These are phyloP conservation scores for Carex pumila DNA, from an alignment of 176 grass and related monocot genomes.

Conservation along the genomic window DNA sequence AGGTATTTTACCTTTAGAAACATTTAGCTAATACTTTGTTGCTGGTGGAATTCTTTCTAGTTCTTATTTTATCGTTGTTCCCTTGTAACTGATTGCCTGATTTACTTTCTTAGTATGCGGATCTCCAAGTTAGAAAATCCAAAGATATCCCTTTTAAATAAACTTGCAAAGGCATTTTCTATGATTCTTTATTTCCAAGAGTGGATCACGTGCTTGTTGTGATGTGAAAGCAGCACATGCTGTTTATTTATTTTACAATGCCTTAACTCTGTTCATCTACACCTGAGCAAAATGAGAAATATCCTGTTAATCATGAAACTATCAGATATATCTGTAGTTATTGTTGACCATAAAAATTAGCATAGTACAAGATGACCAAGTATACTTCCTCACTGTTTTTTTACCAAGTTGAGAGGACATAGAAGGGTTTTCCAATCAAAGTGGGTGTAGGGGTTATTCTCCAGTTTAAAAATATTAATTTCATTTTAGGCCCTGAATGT, in stretches of 20 bases:
- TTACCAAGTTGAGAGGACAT: neutral
- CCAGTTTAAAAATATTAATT: neutral
- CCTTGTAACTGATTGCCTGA: neutral
- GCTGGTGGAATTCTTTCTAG: neutral
- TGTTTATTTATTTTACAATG: neutral
- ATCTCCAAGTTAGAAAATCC: constrained; percentile 11
- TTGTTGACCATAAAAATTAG: neutral
- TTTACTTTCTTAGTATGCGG: neutral
- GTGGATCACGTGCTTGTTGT: constrained; percentile 2
- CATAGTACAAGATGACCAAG: neutral
- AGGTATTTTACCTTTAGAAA: neutral
- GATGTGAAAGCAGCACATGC: constrained; percentile 12
- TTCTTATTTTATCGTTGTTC: neutral
- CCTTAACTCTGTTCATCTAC: neutral
- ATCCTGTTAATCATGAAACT: neutral
- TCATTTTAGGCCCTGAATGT: neutral
- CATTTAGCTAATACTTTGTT: neutral
- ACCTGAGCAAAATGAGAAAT: neutral
- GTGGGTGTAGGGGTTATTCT: neutral
- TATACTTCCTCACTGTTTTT: neutral
- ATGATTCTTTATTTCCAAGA: neutral
- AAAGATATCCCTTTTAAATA: constrained; percentile 10
- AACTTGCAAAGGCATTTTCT: neutral
- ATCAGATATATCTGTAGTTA: neutral
- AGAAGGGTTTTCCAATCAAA: neutral